Percentiles rank a stretch among this genome's conserved stretches.
Conservation (phyloP, 2,329 filamentous ascomycete species). For the Cytospora chrysosperma region DNA sequence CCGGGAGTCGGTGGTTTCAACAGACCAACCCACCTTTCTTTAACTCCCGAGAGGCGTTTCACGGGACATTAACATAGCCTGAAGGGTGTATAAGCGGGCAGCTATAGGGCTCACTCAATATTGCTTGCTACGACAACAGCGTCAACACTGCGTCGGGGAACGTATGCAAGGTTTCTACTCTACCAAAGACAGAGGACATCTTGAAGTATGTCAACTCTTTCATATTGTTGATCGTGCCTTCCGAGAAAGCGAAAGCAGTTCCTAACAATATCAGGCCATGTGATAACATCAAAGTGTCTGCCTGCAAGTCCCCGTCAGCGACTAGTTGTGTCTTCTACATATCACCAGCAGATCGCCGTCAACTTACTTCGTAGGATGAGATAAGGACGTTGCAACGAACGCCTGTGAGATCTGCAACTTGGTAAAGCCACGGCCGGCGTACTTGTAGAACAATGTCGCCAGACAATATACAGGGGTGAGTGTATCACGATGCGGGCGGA, state of each 20-base stretch:
- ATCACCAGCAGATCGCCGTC: too few species aligned
- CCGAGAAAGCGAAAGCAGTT: too few species aligned
- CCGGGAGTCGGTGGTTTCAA: slow-evolving; percentile 14
- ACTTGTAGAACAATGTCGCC: neutral
- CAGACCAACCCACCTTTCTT: neutral
- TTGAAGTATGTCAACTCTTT: too few species aligned
- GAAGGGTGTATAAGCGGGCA: neutral
- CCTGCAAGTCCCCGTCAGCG: neutral
- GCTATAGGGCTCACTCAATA: neutral
- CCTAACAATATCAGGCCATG: neutral
- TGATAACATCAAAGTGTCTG: neutral
- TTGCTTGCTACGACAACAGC: too few species aligned
- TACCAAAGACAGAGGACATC: too few species aligned
- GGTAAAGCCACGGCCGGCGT: neutral
- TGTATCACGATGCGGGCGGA: neutral
- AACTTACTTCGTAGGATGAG: too few species aligned
- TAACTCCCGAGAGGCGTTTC: neutral
- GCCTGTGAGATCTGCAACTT: neutral
- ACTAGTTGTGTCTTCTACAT: neutral
- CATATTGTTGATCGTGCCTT: too few species aligned
- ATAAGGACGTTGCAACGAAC: neutral
- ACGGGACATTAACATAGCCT: neutral
- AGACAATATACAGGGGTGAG: neutral
- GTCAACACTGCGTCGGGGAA: neutral
- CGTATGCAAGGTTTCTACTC: too few species aligned